Conservation (phyloP, 1,284 basidiomycete genomes). For the Leccinum pallidistipes region DNA sequence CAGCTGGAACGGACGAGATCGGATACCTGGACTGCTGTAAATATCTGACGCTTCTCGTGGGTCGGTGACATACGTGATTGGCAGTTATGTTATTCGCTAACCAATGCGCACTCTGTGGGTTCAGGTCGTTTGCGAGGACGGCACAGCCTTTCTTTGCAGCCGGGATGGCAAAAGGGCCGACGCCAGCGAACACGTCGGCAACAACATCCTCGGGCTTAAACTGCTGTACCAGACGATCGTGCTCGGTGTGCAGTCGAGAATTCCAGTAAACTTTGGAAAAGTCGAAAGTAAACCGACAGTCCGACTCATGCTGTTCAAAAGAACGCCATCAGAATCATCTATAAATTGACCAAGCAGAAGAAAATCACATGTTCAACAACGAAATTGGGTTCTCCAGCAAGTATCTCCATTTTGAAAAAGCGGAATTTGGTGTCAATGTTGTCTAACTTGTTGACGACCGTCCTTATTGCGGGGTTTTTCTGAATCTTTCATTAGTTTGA, state of each 20-base stretch:
- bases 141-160: slow-evolving; percentile 88
- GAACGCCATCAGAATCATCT: slow-evolving; percentile 2
- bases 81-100: slow-evolving; percentile 70
- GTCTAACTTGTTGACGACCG: slow-evolving; percentile 96
- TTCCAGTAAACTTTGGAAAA: slow-evolving; percentile 99
- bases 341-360: background rate
- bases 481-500: slow-evolving; percentile 35
- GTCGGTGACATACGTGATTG: slow-evolving; percentile 62
- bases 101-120: slow-evolving; percentile 85
- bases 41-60: slow-evolving; percentile 1
- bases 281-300: slow-evolving; percentile 91
- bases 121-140: slow-evolving; percentile 93
- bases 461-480: slow-evolving; percentile 84
- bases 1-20: slow-evolving; percentile 69
- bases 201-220: slow-evolving; percentile 77
- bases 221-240: slow-evolving; percentile 75
- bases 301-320: slow-evolving; percentile 69
- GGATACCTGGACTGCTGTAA: slow-evolving; percentile 53
- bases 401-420: slow-evolving; percentile 95
- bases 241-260: slow-evolving; percentile 90
- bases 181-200: slow-evolving; percentile 95
- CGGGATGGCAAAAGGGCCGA: slow-evolving; percentile 95
- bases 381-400: slow-evolving; percentile 89
- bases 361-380: slow-evolving; percentile 78
- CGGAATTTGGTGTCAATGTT: slow-evolving; percentile 87